These are phyloP conservation scores for Cyclotella kingstonii DNA, from an alignment of 108 stramenopile species.

Conservation along the genomic window DNA sequence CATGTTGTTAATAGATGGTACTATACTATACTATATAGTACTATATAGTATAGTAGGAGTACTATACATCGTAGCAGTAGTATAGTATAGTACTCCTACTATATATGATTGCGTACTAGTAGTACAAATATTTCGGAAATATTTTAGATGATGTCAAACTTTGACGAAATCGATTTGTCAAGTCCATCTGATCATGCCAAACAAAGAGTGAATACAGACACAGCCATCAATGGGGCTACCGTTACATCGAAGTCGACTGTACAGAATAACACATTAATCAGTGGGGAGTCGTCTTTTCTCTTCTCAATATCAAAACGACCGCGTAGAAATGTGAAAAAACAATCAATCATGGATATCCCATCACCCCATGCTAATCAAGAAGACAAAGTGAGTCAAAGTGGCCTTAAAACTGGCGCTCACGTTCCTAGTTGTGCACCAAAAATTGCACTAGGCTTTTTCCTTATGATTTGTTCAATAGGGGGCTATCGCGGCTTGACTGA, in stretches of 20 bases:
- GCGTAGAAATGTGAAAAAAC: slow-evolving; percentile 20
- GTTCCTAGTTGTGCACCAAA: slow-evolving; percentile 29
- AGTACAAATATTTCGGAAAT: no score
- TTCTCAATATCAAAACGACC: slow-evolving; percentile 23
- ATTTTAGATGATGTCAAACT: not conserved
- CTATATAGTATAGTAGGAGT: no score
- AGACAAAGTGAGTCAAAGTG: slow-evolving; percentile 14
- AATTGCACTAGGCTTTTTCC: slow-evolving; percentile 19
- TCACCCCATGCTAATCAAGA: slow-evolving; percentile 11
- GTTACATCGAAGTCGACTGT: not conserved
- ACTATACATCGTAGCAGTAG: no score
- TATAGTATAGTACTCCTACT: no score
- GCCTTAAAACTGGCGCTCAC: not conserved
- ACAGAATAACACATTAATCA: not conserved
- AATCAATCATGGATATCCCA: slow-evolving; percentile 5
- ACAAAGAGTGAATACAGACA: not conserved
- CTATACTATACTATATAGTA: not conserved
- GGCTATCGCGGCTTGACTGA: slow-evolving; percentile 30
- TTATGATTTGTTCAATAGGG: slow-evolving; percentile 20
- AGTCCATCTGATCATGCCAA: not conserved
- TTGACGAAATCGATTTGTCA: not conserved
- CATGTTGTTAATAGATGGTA: no score
- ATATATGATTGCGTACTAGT: no score
- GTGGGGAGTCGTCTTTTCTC: not conserved
- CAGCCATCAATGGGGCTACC: not conserved